Conservation (phyloP, 306 rosid species). For the Castanea mollissima region DNA sequence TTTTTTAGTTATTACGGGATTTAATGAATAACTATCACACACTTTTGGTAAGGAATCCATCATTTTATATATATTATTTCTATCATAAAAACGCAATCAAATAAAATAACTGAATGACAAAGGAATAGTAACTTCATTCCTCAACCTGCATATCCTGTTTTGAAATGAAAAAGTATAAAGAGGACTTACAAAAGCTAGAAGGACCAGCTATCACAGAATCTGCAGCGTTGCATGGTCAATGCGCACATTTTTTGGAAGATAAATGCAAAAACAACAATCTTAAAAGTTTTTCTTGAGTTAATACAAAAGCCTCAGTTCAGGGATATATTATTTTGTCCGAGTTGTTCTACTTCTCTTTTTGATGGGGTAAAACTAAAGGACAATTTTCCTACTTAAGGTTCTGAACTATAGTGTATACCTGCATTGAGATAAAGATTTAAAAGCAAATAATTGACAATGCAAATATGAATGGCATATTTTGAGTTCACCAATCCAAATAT, state of each 20-base stretch:
- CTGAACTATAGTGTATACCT: constrained; percentile 72
- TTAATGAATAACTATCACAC: no score
- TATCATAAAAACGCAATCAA: no score
- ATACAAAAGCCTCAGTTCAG: constrained; percentile 1
- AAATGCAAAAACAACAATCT: background rate
- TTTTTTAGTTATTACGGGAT: no score
- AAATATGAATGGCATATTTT: background rate
- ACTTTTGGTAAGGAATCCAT: no score
- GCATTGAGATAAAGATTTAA: constrained; percentile 26
- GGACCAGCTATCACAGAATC: background rate
- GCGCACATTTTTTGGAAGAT: background rate
- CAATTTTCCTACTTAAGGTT: constrained; percentile 57
- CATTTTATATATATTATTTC: no score
- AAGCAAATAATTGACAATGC: background rate
- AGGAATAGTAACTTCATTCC: no score
- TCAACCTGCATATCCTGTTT: no score
- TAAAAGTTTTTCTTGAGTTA: background rate
- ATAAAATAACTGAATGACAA: no score
- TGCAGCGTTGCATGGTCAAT: background rate
- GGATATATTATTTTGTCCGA: constrained; percentile 19
- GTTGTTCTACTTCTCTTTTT: constrained; percentile 42
- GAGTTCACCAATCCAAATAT: background rate
- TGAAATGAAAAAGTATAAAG: background rate
- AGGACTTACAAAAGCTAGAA: background rate
- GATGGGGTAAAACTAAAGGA: constrained; percentile 27